Conservation (phyloP, 768 basidiomycete species). For the Mycena maculata region DNA sequence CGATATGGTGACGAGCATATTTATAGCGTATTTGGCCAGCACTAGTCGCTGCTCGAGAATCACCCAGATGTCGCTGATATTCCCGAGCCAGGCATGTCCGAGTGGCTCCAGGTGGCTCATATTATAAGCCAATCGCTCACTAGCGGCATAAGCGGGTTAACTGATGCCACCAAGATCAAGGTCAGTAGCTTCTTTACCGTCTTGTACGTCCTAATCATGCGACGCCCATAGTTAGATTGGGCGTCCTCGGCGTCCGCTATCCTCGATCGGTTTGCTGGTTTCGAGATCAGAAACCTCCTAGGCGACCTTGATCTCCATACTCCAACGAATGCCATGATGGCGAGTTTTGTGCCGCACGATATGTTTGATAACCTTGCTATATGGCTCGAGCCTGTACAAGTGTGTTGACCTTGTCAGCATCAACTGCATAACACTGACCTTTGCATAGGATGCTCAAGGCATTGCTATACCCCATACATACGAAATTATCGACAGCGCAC, state of each 20-base stretch:
- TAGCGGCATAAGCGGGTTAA: background rate
- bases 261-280: background rate
- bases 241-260: constrained; percentile 1
- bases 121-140: constrained; percentile 11
- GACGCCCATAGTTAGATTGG: background rate
- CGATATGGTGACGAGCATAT: no score
- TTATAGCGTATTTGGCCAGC: no score
- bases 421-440: background rate
- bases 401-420: no score
- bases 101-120: constrained; percentile 2
- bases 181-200: background rate
- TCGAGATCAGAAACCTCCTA: background rate
- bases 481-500: background rate
- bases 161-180: background rate
- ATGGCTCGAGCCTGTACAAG: background rate
- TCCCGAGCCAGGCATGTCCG: background rate
- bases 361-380: background rate
- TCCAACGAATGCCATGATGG: background rate
- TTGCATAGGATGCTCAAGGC: background rate
- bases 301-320: background rate
- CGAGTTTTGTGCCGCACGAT: background rate
- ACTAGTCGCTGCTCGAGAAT: no score
- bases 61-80: no score
- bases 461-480: background rate
- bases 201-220: no score